Percentiles rank a stretch among this genome's conserved stretches.
These are phyloP conservation scores for Fusarium nodosum DNA, from an alignment of 2,329 filamentous ascomycete species.

Conservation along the genomic window DNA sequence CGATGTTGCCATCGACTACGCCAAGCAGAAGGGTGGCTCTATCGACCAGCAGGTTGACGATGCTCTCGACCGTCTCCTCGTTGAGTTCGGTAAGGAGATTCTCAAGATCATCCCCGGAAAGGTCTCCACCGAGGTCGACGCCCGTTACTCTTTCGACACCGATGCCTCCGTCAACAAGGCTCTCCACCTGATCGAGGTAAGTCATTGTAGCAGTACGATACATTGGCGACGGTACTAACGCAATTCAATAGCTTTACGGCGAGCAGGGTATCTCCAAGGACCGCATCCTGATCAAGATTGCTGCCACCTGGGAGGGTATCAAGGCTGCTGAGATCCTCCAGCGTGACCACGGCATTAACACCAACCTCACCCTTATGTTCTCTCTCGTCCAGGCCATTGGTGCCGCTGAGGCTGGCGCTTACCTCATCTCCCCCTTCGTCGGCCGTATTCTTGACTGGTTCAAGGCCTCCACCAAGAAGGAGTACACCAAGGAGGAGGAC, in stretches of 20 bases:
- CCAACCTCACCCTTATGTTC: conserved; percentile 99
- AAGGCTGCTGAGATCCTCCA: conserved; percentile 98
- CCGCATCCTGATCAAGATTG: conserved; percentile 97
- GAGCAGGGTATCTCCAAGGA: conserved; percentile 91
- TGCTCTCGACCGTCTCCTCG: conserved; percentile 92
- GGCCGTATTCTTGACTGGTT: conserved; percentile 99
- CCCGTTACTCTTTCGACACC: conserved; percentile 94
- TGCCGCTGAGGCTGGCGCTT: conserved; percentile 93
- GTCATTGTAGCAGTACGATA: conserved; percentile 45
- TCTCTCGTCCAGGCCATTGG: conserved; percentile 94
- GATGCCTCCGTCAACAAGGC: conserved; percentile 95
- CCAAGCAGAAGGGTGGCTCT: conserved; percentile 79
- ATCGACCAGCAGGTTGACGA: conserved; percentile 88
- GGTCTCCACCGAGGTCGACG: conserved; percentile 99
- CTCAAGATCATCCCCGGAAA: conserved; percentile 97
- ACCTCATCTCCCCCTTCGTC: conserved; percentile 99
- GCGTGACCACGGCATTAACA: conserved; percentile 95
- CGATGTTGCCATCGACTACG: conserved; percentile 85
- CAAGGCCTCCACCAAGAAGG: conserved; percentile 96
- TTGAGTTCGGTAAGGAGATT: conserved; percentile 98
- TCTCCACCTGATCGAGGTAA: conserved; percentile 93
- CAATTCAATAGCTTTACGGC: conserved; percentile 84
- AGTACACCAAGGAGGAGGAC: conserved; percentile 90
- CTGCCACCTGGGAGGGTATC: conserved; percentile 99
- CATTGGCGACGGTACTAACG: conserved; percentile 30